Evolutionary conservation across 140 eudicot genomes (phyloP).

Genomic region (Stevia rebaudiana): DNA sequence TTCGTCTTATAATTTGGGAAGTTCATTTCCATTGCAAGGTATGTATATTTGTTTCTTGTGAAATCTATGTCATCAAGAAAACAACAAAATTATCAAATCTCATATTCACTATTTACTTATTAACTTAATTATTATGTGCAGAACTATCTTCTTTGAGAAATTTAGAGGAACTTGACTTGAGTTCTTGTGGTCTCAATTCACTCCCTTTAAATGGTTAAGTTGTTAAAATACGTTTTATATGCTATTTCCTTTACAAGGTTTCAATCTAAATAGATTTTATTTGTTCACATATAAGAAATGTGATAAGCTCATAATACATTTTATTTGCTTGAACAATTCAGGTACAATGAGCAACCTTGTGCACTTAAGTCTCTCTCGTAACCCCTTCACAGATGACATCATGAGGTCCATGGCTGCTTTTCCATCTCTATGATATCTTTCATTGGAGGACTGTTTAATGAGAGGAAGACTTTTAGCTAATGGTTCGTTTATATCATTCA

Average conservation of each 20-base stretch:
- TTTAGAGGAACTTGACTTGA: too few relatives aligned
- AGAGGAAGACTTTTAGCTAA: neutral
- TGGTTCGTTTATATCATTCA: neutral
- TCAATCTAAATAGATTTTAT: too few relatives aligned
- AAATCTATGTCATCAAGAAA: too few relatives aligned
- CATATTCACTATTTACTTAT: too few relatives aligned
- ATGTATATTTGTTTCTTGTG: too few relatives aligned
- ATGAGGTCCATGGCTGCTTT: slow-evolving; percentile 6
- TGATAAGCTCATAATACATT: neutral
- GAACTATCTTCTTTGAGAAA: too few relatives aligned
- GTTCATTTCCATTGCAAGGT: too few relatives aligned
- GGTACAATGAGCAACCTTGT: slow-evolving; percentile 1
- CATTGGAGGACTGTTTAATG: neutral
- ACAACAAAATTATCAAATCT: too few relatives aligned
- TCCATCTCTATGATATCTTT: slow-evolving; percentile 12
- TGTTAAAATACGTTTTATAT: neutral
- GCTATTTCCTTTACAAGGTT: neutral
- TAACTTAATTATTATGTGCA: too few relatives aligned
- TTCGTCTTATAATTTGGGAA: too few relatives aligned
- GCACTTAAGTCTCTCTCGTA: neutral
- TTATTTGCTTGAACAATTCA: neutral
- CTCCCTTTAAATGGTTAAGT: slow-evolving; percentile 1
- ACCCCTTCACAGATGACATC: neutral
- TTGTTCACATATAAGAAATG: too few relatives aligned
- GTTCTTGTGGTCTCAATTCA: neutral